These are phyloP conservation scores for Candida glucosophila DNA, from an alignment of 1,139 yeast genomes.

Conservation along the genomic window DNA sequence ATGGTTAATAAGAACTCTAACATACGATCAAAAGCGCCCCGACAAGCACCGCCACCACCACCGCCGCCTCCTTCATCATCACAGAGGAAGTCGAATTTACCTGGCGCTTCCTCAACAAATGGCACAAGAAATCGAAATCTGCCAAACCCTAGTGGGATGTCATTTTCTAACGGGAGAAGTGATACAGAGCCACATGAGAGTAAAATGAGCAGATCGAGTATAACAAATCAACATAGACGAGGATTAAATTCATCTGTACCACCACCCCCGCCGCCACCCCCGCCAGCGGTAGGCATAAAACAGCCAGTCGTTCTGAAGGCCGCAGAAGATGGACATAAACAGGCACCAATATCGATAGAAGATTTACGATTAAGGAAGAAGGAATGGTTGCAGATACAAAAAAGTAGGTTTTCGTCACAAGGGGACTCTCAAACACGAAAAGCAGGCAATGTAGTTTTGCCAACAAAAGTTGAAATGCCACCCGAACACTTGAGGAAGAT, in stretches of 20 bases:
- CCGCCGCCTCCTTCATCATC: slow-evolving; percentile 6
- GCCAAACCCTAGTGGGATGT: too few relatives aligned
- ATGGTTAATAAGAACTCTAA: background rate
- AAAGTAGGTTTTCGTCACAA: slow-evolving; percentile 32
- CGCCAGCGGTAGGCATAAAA: slow-evolving; percentile 9
- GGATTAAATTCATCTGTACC: slow-evolving; percentile 10
- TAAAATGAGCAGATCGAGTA: background rate
- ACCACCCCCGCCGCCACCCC: slow-evolving; percentile 15
- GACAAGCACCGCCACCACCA: slow-evolving; percentile 10
- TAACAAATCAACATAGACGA: too few relatives aligned
- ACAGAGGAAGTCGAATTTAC: too few relatives aligned
- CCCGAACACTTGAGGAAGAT: slow-evolving; percentile 89
- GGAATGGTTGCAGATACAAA: slow-evolving; percentile 64
- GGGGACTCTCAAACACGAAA: slow-evolving; percentile 13
- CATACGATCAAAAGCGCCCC: too few relatives aligned
- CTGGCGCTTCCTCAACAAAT: too few relatives aligned
- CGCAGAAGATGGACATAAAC: background rate
- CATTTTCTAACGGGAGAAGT: slow-evolving; percentile 1
- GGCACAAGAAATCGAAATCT: too few relatives aligned
- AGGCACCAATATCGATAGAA: too few relatives aligned
- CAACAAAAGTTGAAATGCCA: slow-evolving; percentile 79
- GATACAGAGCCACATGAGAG: slow-evolving; percentile 7
- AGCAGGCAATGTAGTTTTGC: slow-evolving; percentile 36
- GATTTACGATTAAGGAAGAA: slow-evolving; percentile 37
- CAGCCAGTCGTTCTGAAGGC: background rate